These are phyloP conservation scores for Penstemon eatonii DNA, from an alignment of 257 asterid genomes.

Conservation along the genomic window DNA sequence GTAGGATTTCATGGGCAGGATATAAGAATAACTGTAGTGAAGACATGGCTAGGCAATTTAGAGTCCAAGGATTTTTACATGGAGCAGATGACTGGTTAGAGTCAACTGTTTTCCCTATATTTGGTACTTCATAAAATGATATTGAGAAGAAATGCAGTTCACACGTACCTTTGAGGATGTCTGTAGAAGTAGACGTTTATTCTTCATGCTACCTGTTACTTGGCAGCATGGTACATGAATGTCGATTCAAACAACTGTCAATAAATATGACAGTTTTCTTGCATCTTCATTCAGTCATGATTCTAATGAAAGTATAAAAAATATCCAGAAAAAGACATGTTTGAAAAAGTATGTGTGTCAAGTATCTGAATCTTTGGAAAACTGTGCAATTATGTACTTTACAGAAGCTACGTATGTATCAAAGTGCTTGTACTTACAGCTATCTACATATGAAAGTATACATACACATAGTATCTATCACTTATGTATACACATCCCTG, in stretches of 20 bases:
- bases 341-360: no score
- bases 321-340: background rate
- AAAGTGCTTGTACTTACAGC: no score
- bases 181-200: background rate
- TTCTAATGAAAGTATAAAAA: background rate
- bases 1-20: constrained; percentile 56
- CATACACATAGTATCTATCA: background rate
- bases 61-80: constrained; percentile 49
- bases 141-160: background rate
- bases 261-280: background rate
- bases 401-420: no score
- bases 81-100: constrained; percentile 55
- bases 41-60: constrained; percentile 49
- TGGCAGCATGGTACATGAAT: background rate
- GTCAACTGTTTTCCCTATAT: constrained; percentile 40
- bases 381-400: no score
- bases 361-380: no score
- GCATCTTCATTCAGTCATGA: background rate
- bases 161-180: background rate
- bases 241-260: background rate
- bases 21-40: constrained; percentile 45
- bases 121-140: constrained; percentile 10
- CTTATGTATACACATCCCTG: constrained; percentile 18
- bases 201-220: background rate
- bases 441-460: background rate